Evolutionary conservation across 169 alveolate species (phyloP), one percentile per base, ranked within the genome.

Genomic region (Plasmodium vinckei): DNA sequence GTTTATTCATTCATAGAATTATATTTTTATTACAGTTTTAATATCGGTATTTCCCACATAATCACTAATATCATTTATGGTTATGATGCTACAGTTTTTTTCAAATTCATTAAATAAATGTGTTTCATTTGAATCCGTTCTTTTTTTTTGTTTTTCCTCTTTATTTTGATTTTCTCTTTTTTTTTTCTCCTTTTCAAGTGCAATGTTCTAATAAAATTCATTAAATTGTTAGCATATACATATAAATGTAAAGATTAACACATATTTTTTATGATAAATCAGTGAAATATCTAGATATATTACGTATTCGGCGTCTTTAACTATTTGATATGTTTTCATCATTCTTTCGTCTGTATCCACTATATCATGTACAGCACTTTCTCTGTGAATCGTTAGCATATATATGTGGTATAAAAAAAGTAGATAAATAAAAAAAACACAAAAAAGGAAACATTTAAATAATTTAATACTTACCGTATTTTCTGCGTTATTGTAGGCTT

Each of bases 401-500:
- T 19, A 61, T 57, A 23, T 44, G 4, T 5, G 59, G 19, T 13
- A 9, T 51, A 13, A 51, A 51, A 13, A 12, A 12, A 51, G 59
- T 12, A 51, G 19, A 51, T 15, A 51, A 51, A 15, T 12, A 51
- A 7, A 51, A 51, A 12, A 51, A 51, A 3, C 7, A 3, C 23
- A 51, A 51, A 47, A 47, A 51, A 51, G 5, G 0, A 51, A 13
- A 56, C 44, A 42, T 5, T 5, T 57, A 33, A 46, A 2, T 12
- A 13, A 15, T 6, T 15, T 42, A 17, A 19, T 19, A 23, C 67
- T 70, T 33, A 86, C 91, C 91, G 86, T 49, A 86, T 60, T 70
- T 86, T 86, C 87, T 86, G 91, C 1, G 91, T 59, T 69, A 86
- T 86, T 15, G 91, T 86, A 70, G 91, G 47, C 49, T 87, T 86